Base-by-base conservation (phyloP, 192 early-diverging fungal species). In the Gryganskiella cystojenkinii region DNA sequence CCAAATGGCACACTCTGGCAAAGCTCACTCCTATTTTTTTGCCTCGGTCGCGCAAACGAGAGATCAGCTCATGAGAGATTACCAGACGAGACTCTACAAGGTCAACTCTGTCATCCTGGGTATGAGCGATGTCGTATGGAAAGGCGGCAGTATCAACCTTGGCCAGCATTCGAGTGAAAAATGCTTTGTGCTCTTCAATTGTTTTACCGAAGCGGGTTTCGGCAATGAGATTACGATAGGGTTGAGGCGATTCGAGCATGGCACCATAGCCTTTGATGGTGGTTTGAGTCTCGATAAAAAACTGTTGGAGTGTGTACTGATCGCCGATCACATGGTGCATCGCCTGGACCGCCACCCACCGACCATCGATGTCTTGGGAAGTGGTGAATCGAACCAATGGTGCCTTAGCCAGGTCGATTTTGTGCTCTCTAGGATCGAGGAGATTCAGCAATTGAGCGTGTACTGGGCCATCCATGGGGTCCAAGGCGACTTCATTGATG, bases 341-440 rank as follows among this genome's bases (percentile, higher is more conserved):
- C 52, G 30, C 14, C 27, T 54, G 24, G 3, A 54, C 7, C 5
- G 30, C 27, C 11, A 54, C 27, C 11, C 24, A 54, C 20, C 52
- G n/a, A 14, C 52, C 52, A 14, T 54, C 52, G 3, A 54, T 14
- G 30, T 54, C 52, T 14, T 54, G 52, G 3, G 52, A 4, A 28
- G 15, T 6, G 3, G 27, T 28, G 52, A 54, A 54, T 25, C 52
- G 52, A 54, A 54, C 3, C 25, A 54, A 54, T 54, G 52, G 52
- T 8, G 14, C 52, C 6, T 25, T 11, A 5, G 22, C 30, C 52
- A 54, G 27, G 13, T 54, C 27, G 4, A 54, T 54, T 2, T 28
- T 20, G 30, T 54, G 27, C 14, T 54, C 27, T 27, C 22, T 3
- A 28, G 52, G 52, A 27, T 54, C 27, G 5, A 13, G 19, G 13